Base-by-base conservation (phyloP, 305 asterid genomes). In the Fraxinus velutina region DNA sequence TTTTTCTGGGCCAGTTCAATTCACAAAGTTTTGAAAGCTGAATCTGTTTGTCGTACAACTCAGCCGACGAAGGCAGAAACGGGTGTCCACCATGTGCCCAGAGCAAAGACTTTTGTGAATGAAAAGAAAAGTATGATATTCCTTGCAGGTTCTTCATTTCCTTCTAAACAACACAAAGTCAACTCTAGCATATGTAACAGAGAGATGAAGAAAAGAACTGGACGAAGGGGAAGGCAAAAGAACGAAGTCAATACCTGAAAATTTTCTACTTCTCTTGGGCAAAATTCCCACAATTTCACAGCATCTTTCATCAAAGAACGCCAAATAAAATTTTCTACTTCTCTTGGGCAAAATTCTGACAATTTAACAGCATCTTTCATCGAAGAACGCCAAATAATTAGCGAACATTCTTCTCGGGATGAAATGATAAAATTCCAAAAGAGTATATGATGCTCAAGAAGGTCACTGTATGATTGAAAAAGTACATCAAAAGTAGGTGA, bases 21-120 rank as follows among this genome's bases (percentile, higher is more conserved):
- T 91, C 90, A 82, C 97, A 94, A 32, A 92, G 88, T 76, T 79
- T 60, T 24, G 84, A 83, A 81, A 96, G 87, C 84, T 91, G 94
- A 87, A 80, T 44, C 81, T 89, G 96, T 79, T 91, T 90, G 42
- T 84, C 79, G 86, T 92, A 89, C 79, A 93, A 79, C 73, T 90
- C 97, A 64, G 92, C 91, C 68, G 97, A 89, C 50, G 97, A 85
- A 57, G 98, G 98, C 88, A 85, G 78, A 83, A 79, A 78, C 4
- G 98, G 98, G 85, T 94, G 99, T 73, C 99, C 98, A 34, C 98
- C 98, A 89, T 92, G 90, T 60, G 83, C 83, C 99, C 98, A 96
- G 70, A 96, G 91, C 88, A 96, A 88, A 66, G 97, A 89, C 81
- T 89, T 94, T 82, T 89, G 91, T 32, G 88, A 90, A 83, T 82